Conservation (phyloP, 108 stramenopile species). For the Aurantiochytrium sp. region DNA sequence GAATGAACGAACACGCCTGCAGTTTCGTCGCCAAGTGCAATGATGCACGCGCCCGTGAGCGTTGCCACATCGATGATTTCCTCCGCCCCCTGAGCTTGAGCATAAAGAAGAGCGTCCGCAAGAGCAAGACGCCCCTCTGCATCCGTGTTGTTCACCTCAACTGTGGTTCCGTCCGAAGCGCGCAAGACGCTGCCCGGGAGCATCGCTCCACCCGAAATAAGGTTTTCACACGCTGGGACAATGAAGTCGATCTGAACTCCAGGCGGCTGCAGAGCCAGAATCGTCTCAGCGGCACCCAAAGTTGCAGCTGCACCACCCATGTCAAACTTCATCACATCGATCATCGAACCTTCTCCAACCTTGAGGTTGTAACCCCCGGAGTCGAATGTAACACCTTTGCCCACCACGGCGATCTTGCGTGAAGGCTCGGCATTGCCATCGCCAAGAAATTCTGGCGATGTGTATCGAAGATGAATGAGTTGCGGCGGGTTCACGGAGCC, state of each 20-base stretch:
- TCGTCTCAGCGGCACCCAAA: conserved; percentile 67
- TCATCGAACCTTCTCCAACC: conserved; percentile 69
- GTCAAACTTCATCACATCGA: conserved; percentile 99
- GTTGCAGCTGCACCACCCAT: conserved; percentile 85
- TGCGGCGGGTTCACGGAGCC: conserved; percentile 81
- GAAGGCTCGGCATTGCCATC: conserved; percentile 22
- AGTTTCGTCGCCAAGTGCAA: conserved; percentile 55
- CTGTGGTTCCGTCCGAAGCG: conserved; percentile 43
- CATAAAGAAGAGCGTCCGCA: conserved; percentile 40
- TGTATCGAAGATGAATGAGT: conserved; percentile 92
- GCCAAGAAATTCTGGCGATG: conserved; percentile 28
- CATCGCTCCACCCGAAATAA: conserved; percentile 45
- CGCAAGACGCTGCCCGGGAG: conserved; percentile 45
- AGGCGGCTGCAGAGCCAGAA: not conserved
- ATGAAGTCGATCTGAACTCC: conserved; percentile 38
- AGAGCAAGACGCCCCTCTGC: conserved; percentile 60
- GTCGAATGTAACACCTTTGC: conserved; percentile 94
- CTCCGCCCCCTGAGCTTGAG: not conserved
- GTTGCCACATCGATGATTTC: conserved; percentile 55
- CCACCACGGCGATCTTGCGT: conserved; percentile 76
- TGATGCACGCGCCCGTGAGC: conserved; percentile 60
- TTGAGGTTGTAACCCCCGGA: conserved; percentile 99
- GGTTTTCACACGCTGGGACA: conserved; percentile 49
- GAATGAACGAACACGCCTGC: conserved; percentile 39
- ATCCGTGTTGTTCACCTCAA: conserved; percentile 55